phyloP scores from a whole-genome alignment of 768 basidiomycete genomes.

The Podaxis pistillaris region DNA sequence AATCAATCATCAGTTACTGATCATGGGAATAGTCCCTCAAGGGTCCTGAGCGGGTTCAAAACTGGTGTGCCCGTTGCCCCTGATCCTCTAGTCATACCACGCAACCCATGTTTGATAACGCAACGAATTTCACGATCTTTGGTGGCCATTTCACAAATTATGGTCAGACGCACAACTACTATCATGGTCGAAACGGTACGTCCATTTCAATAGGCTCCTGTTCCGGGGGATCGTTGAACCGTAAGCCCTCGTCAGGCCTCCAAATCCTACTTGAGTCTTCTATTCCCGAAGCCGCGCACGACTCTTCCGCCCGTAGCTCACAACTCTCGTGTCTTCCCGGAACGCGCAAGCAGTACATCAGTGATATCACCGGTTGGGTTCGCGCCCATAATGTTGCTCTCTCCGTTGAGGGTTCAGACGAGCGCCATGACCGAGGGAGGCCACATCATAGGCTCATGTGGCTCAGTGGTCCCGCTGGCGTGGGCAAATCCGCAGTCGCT shows the following conservation, averaged over 20 bases:
- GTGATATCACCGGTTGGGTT: background rate
- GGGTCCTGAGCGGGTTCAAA: background rate
- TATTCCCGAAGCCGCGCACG: background rate
- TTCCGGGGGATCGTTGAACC: background rate
- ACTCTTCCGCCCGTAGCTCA: slow-evolving; percentile 3
- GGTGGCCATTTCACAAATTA: background rate
- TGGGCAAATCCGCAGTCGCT: slow-evolving; percentile 28
- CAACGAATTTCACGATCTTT: background rate
- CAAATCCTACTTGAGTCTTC: background rate
- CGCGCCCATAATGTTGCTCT: background rate
- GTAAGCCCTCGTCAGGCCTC: background rate
- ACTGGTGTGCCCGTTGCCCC: background rate
- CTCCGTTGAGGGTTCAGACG: background rate
- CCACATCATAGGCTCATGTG: slow-evolving; percentile 14
- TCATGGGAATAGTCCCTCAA: too few species aligned
- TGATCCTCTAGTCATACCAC: background rate
- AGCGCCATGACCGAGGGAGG: background rate
- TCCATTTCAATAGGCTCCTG: background rate
- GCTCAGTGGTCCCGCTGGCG: slow-evolving; percentile 25
- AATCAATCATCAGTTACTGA: too few species aligned
- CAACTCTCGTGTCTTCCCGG: background rate
- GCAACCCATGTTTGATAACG: background rate
- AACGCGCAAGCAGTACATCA: slow-evolving; percentile 9
- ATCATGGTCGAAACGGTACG: background rate
- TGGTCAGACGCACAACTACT: background rate